Conservation (phyloP, 1,284 basidiomycete species). For the Microbotryum intermedium region DNA sequence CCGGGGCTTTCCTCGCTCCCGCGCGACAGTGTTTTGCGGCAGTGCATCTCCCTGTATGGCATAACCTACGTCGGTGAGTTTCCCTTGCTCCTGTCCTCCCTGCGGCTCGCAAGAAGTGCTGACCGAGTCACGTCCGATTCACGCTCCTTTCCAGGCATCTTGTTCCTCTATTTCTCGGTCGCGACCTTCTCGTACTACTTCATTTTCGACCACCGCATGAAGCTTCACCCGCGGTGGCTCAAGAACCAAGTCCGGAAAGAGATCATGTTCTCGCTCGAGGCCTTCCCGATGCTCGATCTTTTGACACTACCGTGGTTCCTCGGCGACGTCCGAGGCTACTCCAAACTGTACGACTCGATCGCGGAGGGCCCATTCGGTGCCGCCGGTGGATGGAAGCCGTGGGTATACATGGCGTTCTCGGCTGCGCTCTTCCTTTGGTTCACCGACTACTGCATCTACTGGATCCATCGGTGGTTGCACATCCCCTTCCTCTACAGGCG, state of each 20-base stretch:
- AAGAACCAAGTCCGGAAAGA: conserved; percentile 78
- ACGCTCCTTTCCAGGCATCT: conserved; percentile 23
- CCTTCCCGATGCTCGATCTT: conserved; percentile 58
- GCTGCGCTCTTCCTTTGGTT: conserved; percentile 63
- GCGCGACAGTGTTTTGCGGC: conserved; percentile 67
- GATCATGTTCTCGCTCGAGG: conserved; percentile 64
- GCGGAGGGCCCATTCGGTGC: conserved; percentile 49
- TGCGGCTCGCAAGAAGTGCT: neutral
- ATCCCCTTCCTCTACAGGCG: conserved; percentile 79
- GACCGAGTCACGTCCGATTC: neutral
- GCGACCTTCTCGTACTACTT: conserved; percentile 72
- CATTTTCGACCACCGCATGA: conserved; percentile 91
- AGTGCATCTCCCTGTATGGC: conserved; percentile 62
- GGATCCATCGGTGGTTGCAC: conserved; percentile 88
- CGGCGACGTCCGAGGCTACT: conserved; percentile 80
- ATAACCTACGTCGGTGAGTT: conserved; percentile 58
- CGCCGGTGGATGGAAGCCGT: conserved; percentile 42
- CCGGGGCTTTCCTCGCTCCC: conserved; percentile 58
- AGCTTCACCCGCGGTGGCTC: conserved; percentile 87
- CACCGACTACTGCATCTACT: conserved; percentile 88
- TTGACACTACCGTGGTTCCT: conserved; percentile 91
- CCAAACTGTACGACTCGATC: conserved; percentile 66
- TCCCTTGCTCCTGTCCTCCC: conserved; percentile 46
- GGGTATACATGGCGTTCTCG: conserved; percentile 39
- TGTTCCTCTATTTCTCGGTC: conserved; percentile 62